Conservation (phyloP, 441 rosid species). For the Mallotus repandus region DNA sequence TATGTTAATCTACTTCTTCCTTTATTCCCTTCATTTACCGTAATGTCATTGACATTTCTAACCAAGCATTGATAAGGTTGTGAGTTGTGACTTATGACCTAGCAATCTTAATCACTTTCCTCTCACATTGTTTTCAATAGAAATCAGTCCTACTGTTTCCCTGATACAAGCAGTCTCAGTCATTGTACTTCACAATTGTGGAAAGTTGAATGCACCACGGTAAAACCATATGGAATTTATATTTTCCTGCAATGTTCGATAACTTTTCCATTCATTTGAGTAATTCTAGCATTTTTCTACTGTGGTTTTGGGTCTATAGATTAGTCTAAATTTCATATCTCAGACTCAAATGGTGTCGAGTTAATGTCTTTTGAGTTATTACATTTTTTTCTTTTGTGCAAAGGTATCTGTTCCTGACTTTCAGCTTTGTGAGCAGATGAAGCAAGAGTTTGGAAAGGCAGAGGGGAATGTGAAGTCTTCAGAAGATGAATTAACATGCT, state of each 20-base stretch:
- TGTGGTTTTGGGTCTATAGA: too few species aligned
- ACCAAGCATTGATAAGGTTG: too few species aligned
- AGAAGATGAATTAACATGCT: slow-evolving; percentile 80
- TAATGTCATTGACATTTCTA: too few species aligned
- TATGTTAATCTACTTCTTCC: too few species aligned
- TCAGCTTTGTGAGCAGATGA: slow-evolving; percentile 35
- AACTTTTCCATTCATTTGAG: not conserved
- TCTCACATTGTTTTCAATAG: too few species aligned
- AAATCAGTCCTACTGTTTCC: too few species aligned
- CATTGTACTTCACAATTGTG: not conserved
- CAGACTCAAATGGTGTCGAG: not conserved
- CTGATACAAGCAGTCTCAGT: not conserved
- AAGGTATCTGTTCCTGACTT: not conserved
- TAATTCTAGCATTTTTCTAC: not conserved
- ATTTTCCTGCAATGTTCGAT: not conserved
- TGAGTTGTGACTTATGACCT: too few species aligned
- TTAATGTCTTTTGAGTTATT: not conserved
- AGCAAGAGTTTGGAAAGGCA: slow-evolving; percentile 38
- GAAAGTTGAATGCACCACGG: not conserved
- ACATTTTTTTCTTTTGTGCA: not conserved
- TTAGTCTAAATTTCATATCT: not conserved
- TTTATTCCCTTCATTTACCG: too few species aligned
- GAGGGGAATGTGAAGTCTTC: slow-evolving; percentile 42
- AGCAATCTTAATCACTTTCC: too few species aligned
- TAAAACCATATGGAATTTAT: not conserved